Conservation (phyloP, 495 filamentous ascomycete genomes). For the Podospora pseudocomata region DNA sequence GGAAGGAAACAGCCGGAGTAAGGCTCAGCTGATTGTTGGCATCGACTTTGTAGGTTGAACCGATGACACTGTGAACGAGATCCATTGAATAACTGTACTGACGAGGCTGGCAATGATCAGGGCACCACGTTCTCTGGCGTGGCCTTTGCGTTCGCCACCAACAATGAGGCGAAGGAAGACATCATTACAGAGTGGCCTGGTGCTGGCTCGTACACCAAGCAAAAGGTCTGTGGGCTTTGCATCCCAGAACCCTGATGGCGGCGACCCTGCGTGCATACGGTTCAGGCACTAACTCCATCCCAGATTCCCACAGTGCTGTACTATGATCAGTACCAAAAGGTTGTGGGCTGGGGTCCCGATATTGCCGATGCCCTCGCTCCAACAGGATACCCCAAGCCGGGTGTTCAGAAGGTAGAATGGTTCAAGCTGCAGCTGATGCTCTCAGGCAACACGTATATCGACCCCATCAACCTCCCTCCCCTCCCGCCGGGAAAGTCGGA, state of each 20-base stretch:
- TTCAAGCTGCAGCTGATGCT: constrained; percentile 78
- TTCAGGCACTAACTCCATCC: constrained; percentile 1
- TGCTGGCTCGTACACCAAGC: constrained; percentile 70
- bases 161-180: constrained; percentile 73
- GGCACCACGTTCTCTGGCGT: constrained; percentile 74
- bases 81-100: background rate
- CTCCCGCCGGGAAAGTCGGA: constrained; percentile 73
- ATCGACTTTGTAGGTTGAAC: constrained; percentile 68
- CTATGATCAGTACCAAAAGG: constrained; percentile 73
- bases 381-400: constrained; percentile 70
- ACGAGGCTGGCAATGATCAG: constrained; percentile 40
- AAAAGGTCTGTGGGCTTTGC: constrained; percentile 52
- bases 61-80: background rate
- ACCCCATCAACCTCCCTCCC: constrained; percentile 72
- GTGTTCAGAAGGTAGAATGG: constrained; percentile 76
- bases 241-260: background rate
- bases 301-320: constrained; percentile 73
- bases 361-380: constrained; percentile 71
- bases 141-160: constrained; percentile 71
- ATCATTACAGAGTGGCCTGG: constrained; percentile 78
- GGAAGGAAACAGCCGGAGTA: constrained; percentile 77
- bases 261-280: background rate
- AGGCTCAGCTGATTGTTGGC: constrained; percentile 75
- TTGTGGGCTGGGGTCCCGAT: constrained; percentile 73
- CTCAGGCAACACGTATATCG: constrained; percentile 74